Evolutionary conservation across 2,329 filamentous ascomycete species (phyloP), one percentile per base, ranked within the genome.

Genomic region (Xylaria sp.): DNA sequence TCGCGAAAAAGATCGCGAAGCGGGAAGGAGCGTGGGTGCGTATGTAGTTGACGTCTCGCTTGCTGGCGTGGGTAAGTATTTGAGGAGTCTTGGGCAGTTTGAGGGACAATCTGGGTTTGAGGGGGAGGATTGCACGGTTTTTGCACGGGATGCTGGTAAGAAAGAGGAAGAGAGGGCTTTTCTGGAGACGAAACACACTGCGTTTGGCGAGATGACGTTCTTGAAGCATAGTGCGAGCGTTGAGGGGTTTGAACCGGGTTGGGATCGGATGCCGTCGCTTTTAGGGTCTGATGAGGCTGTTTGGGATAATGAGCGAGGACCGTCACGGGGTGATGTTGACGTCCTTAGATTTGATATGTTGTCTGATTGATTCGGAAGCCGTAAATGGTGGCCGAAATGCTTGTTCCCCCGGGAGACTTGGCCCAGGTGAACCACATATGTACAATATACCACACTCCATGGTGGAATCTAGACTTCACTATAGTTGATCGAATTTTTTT

Each of bases 11-110:
- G 78, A 81, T 20, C 84, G 84, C 3, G 58, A 2, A 2, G 58
- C 46, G n/a, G 63, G 57, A 0, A 34, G 46, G 34, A 8, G 23
- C 10, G 66, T 62, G 0, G 83, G 84, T 0, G 80, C 82, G 0
- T 89, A 84, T 75, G 74, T 81, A n/a, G 83, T 89, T 0, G 79
- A 86, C 32, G 86, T 88, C 0, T 87, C 85, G 8, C 78, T 89
- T 2, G 86, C 85, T 0, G 86, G 84, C 0, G 80, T 82, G 2
- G 85, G 84, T 84, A 86, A 84, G 71, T 89, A 88, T 73, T 73
- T 89, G 43, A 79, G 84, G 32, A 86, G 84, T 34, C 72, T 89
- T 15, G 86, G 87, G 0, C 86, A 86, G 65, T 83, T 82, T 68
- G 75, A 79, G 4, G 84, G 80, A 0, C 73, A 70, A 1, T 77